Evolutionary conservation across 1,139 yeast species (phyloP).

Genomic region (Blastobotrys buckinghamii): DNA sequence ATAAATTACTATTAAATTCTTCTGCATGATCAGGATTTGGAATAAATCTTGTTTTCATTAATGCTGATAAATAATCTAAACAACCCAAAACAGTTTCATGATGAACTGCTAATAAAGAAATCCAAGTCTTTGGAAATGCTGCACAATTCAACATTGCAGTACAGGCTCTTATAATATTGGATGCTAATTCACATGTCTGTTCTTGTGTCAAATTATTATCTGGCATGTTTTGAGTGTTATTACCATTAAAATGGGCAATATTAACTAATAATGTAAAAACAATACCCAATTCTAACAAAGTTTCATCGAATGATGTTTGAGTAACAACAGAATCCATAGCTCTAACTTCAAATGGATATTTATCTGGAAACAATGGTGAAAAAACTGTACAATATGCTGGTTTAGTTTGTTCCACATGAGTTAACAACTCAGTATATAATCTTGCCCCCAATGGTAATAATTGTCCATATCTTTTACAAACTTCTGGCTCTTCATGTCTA

Average conservation of each 20-base stretch:
- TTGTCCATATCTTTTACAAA: slow-evolving; percentile 30
- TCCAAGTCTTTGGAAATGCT: slow-evolving; percentile 39
- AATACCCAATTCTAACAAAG: slow-evolving; percentile 58
- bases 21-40: slow-evolving; percentile 56
- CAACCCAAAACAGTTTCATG: slow-evolving; percentile 60
- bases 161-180: slow-evolving; percentile 36
- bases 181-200: slow-evolving; percentile 32
- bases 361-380: slow-evolving; percentile 54
- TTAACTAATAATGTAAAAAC: slow-evolving; percentile 35
- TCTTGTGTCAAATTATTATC: slow-evolving; percentile 47
- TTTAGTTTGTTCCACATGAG: slow-evolving; percentile 20
- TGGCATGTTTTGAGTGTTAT: slow-evolving; percentile 41
- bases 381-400: slow-evolving; percentile 22
- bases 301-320: slow-evolving; percentile 66
- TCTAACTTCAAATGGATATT: slow-evolving; percentile 56
- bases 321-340: slow-evolving; percentile 73
- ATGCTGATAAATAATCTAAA: slow-evolving; percentile 44
- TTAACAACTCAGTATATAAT: slow-evolving; percentile 27
- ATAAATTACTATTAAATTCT: slow-evolving; percentile 50
- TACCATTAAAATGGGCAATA: slow-evolving; percentile 38
- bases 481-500: slow-evolving; percentile 25
- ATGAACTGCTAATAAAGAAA: slow-evolving; percentile 30
- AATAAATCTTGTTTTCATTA: slow-evolving; percentile 36
- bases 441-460: slow-evolving; percentile 31
- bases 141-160: slow-evolving; percentile 33